A percentile compares a stretch with the other conserved stretches of the same genome.
Conservation (phyloP, 2,329 filamentous ascomycete species). For the Ophiognomonia clavigignenti-juglandacearum region DNA sequence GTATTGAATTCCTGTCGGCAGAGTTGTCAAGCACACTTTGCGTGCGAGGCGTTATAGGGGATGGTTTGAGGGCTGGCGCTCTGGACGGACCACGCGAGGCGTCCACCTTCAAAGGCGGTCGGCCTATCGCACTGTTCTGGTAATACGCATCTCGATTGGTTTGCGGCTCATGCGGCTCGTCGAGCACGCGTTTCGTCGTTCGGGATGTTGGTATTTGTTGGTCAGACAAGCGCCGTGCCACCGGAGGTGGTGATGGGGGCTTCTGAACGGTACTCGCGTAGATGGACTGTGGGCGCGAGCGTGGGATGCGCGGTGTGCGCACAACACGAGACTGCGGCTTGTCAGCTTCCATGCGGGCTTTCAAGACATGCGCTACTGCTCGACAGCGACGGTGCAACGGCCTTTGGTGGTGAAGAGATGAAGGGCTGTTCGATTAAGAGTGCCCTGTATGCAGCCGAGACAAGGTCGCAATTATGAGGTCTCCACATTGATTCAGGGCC, state of each 20-base stretch:
- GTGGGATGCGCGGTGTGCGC: constrained; percentile 29
- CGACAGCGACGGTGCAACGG: constrained; percentile 1
- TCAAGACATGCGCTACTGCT: constrained; percentile 15
- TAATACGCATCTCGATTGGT: constrained; percentile 39
- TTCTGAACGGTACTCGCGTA: constrained; percentile 38
- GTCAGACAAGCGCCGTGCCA: constrained; percentile 52
- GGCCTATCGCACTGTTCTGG: constrained; percentile 38
- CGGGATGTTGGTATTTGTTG: constrained; percentile 43
- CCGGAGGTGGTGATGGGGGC: constrained; percentile 44
- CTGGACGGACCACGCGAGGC: constrained; percentile 27
- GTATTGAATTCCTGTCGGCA: constrained; percentile 25
- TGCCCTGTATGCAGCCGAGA: constrained; percentile 10
- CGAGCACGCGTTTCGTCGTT: constrained; percentile 31
- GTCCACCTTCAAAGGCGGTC: constrained; percentile 31
- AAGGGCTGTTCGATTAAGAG: constrained; percentile 8
- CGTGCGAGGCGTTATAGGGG: constrained; percentile 45
- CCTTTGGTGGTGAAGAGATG: constrained; percentile 3
- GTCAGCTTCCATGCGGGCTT: constrained; percentile 20
- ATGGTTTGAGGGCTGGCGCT: constrained; percentile 30
- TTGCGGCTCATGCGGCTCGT: constrained; percentile 37
- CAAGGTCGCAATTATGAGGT: constrained; percentile 11
- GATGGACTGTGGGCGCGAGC: constrained; percentile 50
- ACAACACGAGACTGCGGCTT: constrained; percentile 40
- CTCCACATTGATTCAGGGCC: too few relatives aligned
- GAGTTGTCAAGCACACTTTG: constrained; percentile 40